These are phyloP conservation scores for Tulasnella sp. DNA, from an alignment of 768 basidiomycete genomes.

Conservation along the genomic window DNA sequence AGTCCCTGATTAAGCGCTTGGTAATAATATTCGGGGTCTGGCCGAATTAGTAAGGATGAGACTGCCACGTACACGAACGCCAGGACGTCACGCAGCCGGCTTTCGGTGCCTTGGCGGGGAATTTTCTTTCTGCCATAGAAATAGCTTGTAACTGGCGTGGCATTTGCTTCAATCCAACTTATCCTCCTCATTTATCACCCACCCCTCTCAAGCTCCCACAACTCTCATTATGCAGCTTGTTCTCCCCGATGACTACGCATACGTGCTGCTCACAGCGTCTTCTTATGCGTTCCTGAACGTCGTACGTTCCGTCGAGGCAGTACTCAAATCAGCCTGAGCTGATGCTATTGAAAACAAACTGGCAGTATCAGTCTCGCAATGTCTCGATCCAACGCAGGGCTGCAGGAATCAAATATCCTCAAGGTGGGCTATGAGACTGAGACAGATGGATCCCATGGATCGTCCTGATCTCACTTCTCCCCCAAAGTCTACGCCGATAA, in stretches of 20 bases:
- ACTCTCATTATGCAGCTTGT: not conserved
- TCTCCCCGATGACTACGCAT: slow-evolving; percentile 9
- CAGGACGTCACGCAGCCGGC: no score
- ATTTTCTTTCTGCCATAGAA: no score
- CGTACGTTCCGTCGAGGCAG: not conserved
- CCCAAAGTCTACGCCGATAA: slow-evolving; percentile 9
- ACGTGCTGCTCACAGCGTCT: not conserved
- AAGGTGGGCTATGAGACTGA: not conserved
- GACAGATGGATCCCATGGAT: not conserved
- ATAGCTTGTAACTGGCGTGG: no score
- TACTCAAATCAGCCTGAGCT: not conserved
- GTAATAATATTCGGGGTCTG: no score
- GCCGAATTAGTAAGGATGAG: no score
- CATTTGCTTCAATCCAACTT: not conserved
- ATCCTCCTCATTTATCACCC: not conserved
- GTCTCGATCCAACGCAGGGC: not conserved
- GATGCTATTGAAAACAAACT: not conserved
- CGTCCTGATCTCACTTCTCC: not conserved
- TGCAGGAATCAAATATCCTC: slow-evolving; percentile 9
- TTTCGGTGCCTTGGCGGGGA: no score
- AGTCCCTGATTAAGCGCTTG: no score
- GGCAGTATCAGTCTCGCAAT: not conserved
- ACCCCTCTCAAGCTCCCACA: not conserved
- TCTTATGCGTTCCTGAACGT: slow-evolving; percentile 1
- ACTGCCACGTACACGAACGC: no score